Evolutionary conservation across 2,329 filamentous ascomycete species (phyloP).

Genomic region (Beauveria varroae): DNA sequence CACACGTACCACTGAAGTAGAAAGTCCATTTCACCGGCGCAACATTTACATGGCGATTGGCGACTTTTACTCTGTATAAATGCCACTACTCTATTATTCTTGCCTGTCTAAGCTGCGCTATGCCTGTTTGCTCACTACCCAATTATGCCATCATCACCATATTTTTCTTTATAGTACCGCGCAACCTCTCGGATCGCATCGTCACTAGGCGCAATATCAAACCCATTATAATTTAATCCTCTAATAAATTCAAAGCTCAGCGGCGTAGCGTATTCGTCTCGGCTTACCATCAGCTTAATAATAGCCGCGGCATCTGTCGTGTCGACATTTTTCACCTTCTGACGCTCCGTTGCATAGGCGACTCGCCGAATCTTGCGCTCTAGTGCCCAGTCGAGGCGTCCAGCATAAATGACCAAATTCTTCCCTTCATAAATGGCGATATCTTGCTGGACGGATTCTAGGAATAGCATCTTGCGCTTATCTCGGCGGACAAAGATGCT

Average conservation of each 20-base stretch:
- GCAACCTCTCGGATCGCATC: constrained; percentile 12
- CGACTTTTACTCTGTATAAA: constrained; percentile 9
- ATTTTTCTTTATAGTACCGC: constrained; percentile 11
- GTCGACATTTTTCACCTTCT: too few species aligned
- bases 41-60: constrained; percentile 13
- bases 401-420: too few species aligned
- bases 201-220: constrained; percentile 13
- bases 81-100: too few species aligned
- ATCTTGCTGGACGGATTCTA: too few species aligned
- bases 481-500: too few species aligned
- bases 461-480: too few species aligned
- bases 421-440: too few species aligned
- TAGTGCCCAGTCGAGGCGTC: too few species aligned
- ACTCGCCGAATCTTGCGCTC: too few species aligned
- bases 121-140: background rate
- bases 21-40: constrained; percentile 13
- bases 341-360: too few species aligned
- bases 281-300: background rate
- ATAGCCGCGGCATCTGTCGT: too few species aligned
- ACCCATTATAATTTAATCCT: constrained; percentile 13
- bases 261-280: constrained; percentile 3
- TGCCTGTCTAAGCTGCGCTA: background rate
- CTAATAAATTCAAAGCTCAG: constrained; percentile 14
- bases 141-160: constrained; percentile 9
- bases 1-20: background rate